Evolutionary conservation across 148 eudicot species (phyloP), one percentile per base, ranked within the genome.

Genomic region (Spergularia bocconei): DNA sequence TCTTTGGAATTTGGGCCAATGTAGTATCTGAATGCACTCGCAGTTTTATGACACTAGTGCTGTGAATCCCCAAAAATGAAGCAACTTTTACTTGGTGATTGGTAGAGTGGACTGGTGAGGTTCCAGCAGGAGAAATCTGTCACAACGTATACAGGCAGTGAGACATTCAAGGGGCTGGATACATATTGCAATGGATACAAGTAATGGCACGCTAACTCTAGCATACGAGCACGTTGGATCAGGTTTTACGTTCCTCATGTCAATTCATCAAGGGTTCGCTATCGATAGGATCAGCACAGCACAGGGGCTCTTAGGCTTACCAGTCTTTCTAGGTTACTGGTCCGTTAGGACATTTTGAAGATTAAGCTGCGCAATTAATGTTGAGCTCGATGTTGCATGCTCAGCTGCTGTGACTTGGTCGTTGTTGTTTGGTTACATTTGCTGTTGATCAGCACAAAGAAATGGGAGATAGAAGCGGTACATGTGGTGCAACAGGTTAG

Each of bases 1-100:
- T 82, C 77, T 59, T 74, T 93, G 77, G 61, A 65, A 54, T 93
- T 55, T 63, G 98, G 98, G 66, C 33, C 98, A 39, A 78, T 78
- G 14, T 84, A 76, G 71, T 71, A 8, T 10, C 14, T 25, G 25
- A 21, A 13, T 56, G 33, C 13, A 47, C 54, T 25, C 51, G 5
- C 3, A 54, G 54, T 19, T 33, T 21, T 53, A 51, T 38, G 44
- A 20, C 14, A 50, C 39, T 60, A 25, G 67, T 21, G 54, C 41
- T 19, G 50, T 50, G 79, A 11, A 60, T 36, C 57, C 15, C 13
- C 63, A 13, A 59, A 15, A 33, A 21, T n/a, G 38, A 48, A 15
- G 57, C 63, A 55, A 44, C 61, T n/a, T 54, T 23, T 21, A 10
- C 17, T 73, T 54, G 10, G 17, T 4, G 23, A 13, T 13, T 20